phyloP scores from a whole-genome alignment of 192 early-diverging fungal species.

The Mortierella claussenii region DNA sequence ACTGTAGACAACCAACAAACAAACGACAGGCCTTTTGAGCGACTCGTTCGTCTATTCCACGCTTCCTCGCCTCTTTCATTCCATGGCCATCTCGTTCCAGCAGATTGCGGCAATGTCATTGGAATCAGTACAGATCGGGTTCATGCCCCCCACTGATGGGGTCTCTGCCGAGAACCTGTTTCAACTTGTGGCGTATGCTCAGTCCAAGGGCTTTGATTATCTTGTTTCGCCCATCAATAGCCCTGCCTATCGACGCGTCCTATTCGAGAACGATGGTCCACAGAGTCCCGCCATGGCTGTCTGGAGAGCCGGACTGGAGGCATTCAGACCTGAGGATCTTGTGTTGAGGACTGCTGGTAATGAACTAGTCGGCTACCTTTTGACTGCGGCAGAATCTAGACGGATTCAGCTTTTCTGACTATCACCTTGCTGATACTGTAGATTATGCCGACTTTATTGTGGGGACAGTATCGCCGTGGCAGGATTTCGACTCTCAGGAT shows the following conservation, averaged over 20 bases:
- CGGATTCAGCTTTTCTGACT: too few relatives aligned
- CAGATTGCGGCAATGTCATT: conserved; percentile 24
- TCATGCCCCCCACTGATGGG: conserved; percentile 29
- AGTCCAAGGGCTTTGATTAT: conserved; percentile 59
- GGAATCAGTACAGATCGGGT: conserved; percentile 39
- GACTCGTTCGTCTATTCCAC: not conserved
- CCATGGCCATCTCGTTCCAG: conserved; percentile 47
- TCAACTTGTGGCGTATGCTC: conserved; percentile 31
- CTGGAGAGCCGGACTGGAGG: conserved; percentile 57
- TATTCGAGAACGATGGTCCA: conserved; percentile 38
- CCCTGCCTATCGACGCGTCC: conserved; percentile 57
- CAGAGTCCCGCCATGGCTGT: conserved; percentile 27
- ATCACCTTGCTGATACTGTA: too few relatives aligned
- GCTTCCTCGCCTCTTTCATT: not conserved
- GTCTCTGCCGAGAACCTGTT: conserved; percentile 28
- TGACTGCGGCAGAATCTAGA: too few relatives aligned
- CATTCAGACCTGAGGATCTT: conserved; percentile 58
- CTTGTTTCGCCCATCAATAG: conserved; percentile 63
- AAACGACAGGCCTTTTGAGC: not conserved
- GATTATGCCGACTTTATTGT: conserved; percentile 48
- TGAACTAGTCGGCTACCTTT: too few relatives aligned
- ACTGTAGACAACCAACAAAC: too few relatives aligned
- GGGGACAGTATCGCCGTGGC: conserved; percentile 66
- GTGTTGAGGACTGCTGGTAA: conserved; percentile 57
- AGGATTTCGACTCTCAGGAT: conserved; percentile 63